phyloP scores from a whole-genome alignment of 148 eudicot genomes.

The Fallopia convolvulus region DNA sequence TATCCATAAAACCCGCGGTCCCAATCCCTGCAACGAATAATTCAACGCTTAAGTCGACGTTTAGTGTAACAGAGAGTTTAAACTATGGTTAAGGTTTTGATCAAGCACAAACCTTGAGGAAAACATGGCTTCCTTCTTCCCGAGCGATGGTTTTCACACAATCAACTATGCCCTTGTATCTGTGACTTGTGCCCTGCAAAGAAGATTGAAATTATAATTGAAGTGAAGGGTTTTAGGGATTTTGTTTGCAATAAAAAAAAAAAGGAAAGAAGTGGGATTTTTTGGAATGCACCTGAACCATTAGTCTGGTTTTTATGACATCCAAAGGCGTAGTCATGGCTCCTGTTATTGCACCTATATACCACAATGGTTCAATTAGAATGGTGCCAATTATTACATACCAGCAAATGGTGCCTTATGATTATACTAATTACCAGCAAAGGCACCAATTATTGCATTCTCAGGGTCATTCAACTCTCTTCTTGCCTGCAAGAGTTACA shows the following conservation, averaged over 20 bases:
- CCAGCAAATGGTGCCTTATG: background rate
- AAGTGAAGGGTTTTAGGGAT: background rate
- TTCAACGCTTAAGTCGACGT: background rate
- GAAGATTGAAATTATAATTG: background rate
- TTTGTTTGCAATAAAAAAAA: background rate
- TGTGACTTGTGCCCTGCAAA: slow-evolving; percentile 59
- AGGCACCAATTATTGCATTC: slow-evolving; percentile 80
- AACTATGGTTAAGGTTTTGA: background rate
- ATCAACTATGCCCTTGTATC: slow-evolving; percentile 56
- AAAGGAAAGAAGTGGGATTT: background rate
- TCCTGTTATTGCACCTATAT: slow-evolving; percentile 84
- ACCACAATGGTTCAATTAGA: background rate
- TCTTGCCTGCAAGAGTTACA: slow-evolving; percentile 48
- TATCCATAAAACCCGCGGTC: slow-evolving; percentile 82
- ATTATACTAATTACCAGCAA: slow-evolving; percentile 51
- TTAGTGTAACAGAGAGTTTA: background rate
- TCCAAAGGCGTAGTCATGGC: slow-evolving; percentile 86
- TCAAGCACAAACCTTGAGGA: slow-evolving; percentile 44
- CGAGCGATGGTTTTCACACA: slow-evolving; percentile 53
- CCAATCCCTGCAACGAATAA: slow-evolving; percentile 57
- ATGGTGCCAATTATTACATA: background rate
- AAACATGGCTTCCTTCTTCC: slow-evolving; percentile 72
- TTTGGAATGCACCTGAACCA: slow-evolving; percentile 56
- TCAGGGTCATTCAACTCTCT: slow-evolving; percentile 79
- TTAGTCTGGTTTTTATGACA: slow-evolving; percentile 80